Evolutionary conservation across 2,329 filamentous ascomycete genomes (phyloP).

Genomic region (Pseudopithomyces maydicus): DNA sequence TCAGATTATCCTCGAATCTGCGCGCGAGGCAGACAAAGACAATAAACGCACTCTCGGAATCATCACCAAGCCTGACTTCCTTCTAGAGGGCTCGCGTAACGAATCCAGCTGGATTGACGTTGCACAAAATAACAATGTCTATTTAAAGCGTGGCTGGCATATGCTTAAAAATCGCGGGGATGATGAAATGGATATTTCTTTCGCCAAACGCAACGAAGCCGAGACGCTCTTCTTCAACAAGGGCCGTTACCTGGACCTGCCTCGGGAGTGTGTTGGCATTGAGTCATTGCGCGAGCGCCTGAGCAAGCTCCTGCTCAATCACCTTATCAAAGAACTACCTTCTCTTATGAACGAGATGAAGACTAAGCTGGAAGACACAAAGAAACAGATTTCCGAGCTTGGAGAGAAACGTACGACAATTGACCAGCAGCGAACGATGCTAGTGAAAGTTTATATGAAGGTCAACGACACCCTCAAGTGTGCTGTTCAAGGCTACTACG

Average conservation of each 20-base stretch:
- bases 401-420: conserved; percentile 55
- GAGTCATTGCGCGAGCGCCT: conserved; percentile 54
- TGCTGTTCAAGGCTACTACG: conserved; percentile 59
- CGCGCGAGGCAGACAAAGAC: conserved; percentile 52
- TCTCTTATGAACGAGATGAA: conserved; percentile 37
- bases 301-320: conserved; percentile 54
- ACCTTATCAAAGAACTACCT: conserved; percentile 45
- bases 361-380: conserved; percentile 29
- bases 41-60: conserved; percentile 60
- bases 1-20: conserved; percentile 61
- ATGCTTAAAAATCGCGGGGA: conserved; percentile 57
- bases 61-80: conserved; percentile 62
- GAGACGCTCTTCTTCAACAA: conserved; percentile 44
- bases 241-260: conserved; percentile 33
- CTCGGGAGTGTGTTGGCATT: conserved; percentile 52
- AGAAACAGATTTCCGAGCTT: conserved; percentile 49
- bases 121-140: conserved; percentile 47
- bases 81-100: conserved; percentile 45
- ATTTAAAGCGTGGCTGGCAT: conserved; percentile 58
- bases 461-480: conserved; percentile 54
- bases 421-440: conserved; percentile 55
- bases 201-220: conserved; percentile 47
- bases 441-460: conserved; percentile 53
- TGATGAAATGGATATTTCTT: conserved; percentile 39
- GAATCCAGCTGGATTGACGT: conserved; percentile 49